These are phyloP conservation scores for Aspergillus awamori DNA, from an alignment of 2,329 filamentous ascomycete genomes.

Conservation along the genomic window DNA sequence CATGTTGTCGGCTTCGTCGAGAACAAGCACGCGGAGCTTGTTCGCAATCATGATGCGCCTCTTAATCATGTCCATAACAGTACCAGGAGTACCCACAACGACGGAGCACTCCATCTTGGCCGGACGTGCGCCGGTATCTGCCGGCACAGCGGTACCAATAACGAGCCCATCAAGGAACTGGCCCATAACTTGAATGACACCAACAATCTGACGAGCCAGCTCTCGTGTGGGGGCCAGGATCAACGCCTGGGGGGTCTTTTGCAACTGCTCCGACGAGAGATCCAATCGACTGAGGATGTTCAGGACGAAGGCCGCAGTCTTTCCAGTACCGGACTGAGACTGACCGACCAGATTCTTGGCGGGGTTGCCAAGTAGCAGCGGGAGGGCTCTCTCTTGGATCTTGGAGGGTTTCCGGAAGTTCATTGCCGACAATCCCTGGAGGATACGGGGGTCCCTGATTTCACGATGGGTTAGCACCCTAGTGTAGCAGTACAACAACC, in stretches of 20 bases:
- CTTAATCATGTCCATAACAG: conserved; percentile 83
- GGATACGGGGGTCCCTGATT: conserved; percentile 62
- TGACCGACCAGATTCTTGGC: conserved; percentile 94
- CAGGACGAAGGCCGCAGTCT: conserved; percentile 94
- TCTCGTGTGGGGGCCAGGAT: conserved; percentile 91
- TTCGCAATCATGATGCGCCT: conserved; percentile 72
- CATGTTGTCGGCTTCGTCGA: conserved; percentile 99
- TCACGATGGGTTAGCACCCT: background rate
- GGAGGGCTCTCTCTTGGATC: conserved; percentile 93
- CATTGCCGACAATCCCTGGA: conserved; percentile 76
- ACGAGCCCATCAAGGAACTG: conserved; percentile 75
- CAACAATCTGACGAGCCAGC: conserved; percentile 89
- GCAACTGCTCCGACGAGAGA: conserved; percentile 62
- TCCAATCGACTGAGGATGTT: conserved; percentile 89
- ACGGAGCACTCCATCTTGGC: conserved; percentile 73
- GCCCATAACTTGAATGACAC: conserved; percentile 81
- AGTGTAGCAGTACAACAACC: background rate
- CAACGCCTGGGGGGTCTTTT: conserved; percentile 72
- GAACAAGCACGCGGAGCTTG: conserved; percentile 77
- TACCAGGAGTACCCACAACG: conserved; percentile 91
- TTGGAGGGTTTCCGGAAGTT: conserved; percentile 95
- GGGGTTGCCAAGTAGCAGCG: conserved; percentile 83
- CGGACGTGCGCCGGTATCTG: conserved; percentile 68
- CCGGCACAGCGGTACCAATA: conserved; percentile 81
- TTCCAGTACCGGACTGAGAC: conserved; percentile 98